Evolutionary conservation across 2,329 filamentous ascomycete genomes (phyloP).

Genomic region (Calonectria hongkongensis): DNA sequence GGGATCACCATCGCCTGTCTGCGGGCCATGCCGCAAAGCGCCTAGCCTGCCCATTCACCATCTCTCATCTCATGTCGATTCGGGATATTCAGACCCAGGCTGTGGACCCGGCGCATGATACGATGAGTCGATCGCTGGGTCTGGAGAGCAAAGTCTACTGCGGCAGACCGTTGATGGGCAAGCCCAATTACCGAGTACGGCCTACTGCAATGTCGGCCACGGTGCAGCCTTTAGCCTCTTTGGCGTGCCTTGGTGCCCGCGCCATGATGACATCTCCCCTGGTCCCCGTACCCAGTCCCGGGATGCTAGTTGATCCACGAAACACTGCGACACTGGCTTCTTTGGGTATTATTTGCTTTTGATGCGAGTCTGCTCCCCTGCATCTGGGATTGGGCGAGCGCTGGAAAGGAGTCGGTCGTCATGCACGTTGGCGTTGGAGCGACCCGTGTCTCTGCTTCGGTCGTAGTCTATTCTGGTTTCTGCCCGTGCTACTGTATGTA

Average conservation of each 20-base stretch:
- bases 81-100: slow-evolving; percentile 28
- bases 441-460: slow-evolving; percentile 26
- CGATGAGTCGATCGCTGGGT: slow-evolving; percentile 36
- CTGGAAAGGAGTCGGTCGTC: slow-evolving; percentile 36
- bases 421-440: slow-evolving; percentile 41
- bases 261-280: slow-evolving; percentile 48
- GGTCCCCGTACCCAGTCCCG: slow-evolving; percentile 39
- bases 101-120: slow-evolving; percentile 37
- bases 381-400: slow-evolving; percentile 41
- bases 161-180: slow-evolving; percentile 29
- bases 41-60: slow-evolving; percentile 28
- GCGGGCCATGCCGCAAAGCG: slow-evolving; percentile 32
- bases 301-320: slow-evolving; percentile 35
- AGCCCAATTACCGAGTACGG: slow-evolving; percentile 43
- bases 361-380: slow-evolving; percentile 41
- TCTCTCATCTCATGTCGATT: slow-evolving; percentile 33
- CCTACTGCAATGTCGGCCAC: slow-evolving; percentile 34
- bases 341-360: slow-evolving; percentile 25
- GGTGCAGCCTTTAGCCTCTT: slow-evolving; percentile 44
- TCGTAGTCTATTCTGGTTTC: slow-evolving; percentile 19
- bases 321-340: slow-evolving; percentile 26
- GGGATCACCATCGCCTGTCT: slow-evolving; percentile 34
- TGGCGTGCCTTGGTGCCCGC: slow-evolving; percentile 39
- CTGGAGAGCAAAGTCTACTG: slow-evolving; percentile 32
- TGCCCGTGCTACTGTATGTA: neutral